These are phyloP conservation scores for Trichophyton benhamiae DNA, from an alignment of 2,329 filamentous ascomycete species.

Conservation along the genomic window DNA sequence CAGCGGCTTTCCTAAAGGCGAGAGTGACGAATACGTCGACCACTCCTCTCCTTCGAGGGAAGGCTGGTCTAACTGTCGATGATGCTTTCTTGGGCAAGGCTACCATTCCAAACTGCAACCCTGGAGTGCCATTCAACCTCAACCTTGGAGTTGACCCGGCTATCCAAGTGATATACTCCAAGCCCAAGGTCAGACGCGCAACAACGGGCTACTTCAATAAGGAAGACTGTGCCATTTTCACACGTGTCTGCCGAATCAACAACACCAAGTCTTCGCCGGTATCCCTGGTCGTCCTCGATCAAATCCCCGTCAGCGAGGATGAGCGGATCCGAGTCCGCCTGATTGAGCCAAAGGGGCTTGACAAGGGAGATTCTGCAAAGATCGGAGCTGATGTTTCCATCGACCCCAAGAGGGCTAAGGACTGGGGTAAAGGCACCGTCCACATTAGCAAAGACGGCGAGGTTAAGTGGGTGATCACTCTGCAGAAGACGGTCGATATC, in stretches of 20 bases:
- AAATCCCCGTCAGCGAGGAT: slow-evolving; percentile 24
- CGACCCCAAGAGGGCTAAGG: slow-evolving; percentile 2
- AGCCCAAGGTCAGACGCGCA: slow-evolving; percentile 19
- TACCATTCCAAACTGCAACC: slow-evolving; percentile 18
- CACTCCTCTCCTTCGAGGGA: slow-evolving; percentile 21
- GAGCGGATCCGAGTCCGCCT: slow-evolving; percentile 21
- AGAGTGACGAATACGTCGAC: slow-evolving; percentile 27
- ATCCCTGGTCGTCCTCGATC: slow-evolving; percentile 22
- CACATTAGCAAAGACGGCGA: slow-evolving; percentile 46
- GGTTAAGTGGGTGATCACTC: slow-evolving; percentile 45
- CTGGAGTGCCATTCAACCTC: slow-evolving; percentile 21
- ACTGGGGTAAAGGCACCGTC: slow-evolving; percentile 45
- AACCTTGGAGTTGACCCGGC: slow-evolving; percentile 24
- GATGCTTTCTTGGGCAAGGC: slow-evolving; percentile 22
- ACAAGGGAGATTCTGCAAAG: slow-evolving; percentile 16
- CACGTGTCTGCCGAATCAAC: slow-evolving; percentile 21
- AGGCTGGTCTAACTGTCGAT: slow-evolving; percentile 20
- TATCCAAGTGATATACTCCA: slow-evolving; percentile 22
- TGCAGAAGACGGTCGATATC: slow-evolving; percentile 47
- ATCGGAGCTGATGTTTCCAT: slow-evolving; percentile 9
- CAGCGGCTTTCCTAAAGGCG: slow-evolving; percentile 31
- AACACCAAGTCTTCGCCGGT: slow-evolving; percentile 22
- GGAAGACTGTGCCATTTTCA: slow-evolving; percentile 22
- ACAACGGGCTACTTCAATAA: slow-evolving; percentile 22
- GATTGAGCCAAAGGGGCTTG: slow-evolving; percentile 20